These are phyloP conservation scores for Stentor roeselii DNA, from an alignment of 73 alveolate genomes.

Conservation along the genomic window DNA sequence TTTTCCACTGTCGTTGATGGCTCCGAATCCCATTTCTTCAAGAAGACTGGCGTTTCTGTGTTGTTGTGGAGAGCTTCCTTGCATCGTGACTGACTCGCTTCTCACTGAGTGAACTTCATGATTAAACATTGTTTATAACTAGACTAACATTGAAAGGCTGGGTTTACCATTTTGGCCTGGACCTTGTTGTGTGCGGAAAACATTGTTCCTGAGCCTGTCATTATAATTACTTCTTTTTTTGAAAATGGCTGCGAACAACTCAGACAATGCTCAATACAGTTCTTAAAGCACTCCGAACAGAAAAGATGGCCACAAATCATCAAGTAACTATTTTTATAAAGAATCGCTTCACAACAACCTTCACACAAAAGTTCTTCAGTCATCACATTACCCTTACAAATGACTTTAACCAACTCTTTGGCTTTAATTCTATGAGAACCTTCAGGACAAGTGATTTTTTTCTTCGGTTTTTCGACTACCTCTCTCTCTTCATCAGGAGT, in stretches of 20 bases:
- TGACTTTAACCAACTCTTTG: slow-evolving; percentile 12
- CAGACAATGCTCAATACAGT: neutral
- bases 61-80: too few species aligned
- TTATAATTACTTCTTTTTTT: slow-evolving; percentile 33
- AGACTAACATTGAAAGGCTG: slow-evolving; percentile 23
- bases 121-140: too few species aligned
- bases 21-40: too few species aligned
- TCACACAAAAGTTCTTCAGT: neutral
- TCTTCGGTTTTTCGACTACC: slow-evolving; percentile 43
- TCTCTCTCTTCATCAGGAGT: slow-evolving; percentile 18
- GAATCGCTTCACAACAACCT: neutral
- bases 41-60: too few species aligned
- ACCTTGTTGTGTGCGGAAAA: slow-evolving; percentile 56
- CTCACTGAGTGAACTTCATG: too few species aligned
- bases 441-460: slow-evolving; percentile 34
- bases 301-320: neutral
- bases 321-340: neutral
- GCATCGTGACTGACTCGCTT: too few species aligned
- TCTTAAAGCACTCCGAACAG: neutral
- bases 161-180: slow-evolving; percentile 41
- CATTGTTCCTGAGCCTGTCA: slow-evolving; percentile 49
- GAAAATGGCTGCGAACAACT: slow-evolving; percentile 12
- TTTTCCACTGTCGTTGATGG: too few species aligned
- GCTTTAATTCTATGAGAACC: slow-evolving; percentile 37
- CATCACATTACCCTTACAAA: neutral